Evolutionary conservation across 73 alveolate genomes (phyloP).

Genomic region (Diophrys appendiculata): DNA sequence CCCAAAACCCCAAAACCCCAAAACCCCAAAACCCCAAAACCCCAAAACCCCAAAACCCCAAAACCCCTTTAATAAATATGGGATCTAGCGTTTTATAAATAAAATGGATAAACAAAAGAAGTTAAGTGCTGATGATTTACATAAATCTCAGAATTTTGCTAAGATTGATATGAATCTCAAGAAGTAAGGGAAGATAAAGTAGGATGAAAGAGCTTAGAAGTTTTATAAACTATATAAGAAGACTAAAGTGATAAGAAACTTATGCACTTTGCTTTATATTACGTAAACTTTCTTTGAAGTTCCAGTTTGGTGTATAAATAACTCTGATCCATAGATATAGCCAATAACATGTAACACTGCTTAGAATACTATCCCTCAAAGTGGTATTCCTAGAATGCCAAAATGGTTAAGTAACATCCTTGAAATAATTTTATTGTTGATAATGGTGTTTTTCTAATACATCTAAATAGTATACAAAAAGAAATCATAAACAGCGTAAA

Average conservation of each 20-base stretch:
- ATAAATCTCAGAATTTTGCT: too few species aligned
- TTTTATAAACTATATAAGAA: too few species aligned
- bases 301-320: conserved; percentile 53
- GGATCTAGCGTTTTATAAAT: too few species aligned
- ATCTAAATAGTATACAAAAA: conserved; percentile 3
- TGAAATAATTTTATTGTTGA: conserved; percentile 14
- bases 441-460: conserved; percentile 13
- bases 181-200: neutral
- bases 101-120: too few species aligned
- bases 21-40: too few species aligned
- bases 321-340: too few species aligned
- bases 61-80: too few species aligned
- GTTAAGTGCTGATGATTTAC: too few species aligned
- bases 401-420: conserved; percentile 9
- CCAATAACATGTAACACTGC: conserved; percentile 13
- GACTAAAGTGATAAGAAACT: neutral
- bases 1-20: too few species aligned
- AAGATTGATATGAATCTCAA: too few species aligned
- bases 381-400: conserved; percentile 28
- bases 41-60: too few species aligned
- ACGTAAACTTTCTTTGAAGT: conserved; percentile 33
- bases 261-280: neutral
- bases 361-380: conserved; percentile 6
- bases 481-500: conserved; percentile 10
- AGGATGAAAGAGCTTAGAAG: neutral